Evolutionary conservation across 805 yeast species (phyloP).

Genomic region (Naumovozyma castellii): DNA sequence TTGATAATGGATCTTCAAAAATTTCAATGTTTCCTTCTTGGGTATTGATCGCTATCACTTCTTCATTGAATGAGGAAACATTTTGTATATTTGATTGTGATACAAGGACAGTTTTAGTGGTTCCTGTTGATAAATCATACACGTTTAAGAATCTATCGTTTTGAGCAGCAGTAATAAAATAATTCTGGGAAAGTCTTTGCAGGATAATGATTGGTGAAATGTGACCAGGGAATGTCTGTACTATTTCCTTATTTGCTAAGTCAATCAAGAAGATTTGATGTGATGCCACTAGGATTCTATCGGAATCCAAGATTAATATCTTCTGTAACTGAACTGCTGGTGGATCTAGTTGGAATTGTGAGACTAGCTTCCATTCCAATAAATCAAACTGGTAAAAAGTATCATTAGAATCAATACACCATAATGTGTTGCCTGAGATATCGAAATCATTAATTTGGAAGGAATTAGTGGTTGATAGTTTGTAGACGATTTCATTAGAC

Average conservation of each 20-base stretch:
- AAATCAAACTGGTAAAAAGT: conserved; percentile 55
- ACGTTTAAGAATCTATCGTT: conserved; percentile 78
- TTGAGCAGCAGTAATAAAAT: conserved; percentile 60
- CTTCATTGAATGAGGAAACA: conserved; percentile 32
- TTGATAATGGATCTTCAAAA: conserved; percentile 47
- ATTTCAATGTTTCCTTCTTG: conserved; percentile 70
- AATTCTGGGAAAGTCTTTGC: conserved; percentile 30
- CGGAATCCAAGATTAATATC: conserved; percentile 15
- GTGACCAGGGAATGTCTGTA: conserved; percentile 64
- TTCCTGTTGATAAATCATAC: conserved; percentile 34
- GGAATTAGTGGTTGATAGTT: conserved; percentile 39
- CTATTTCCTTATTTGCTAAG: conserved; percentile 30
- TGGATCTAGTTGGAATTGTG: conserved; percentile 34
- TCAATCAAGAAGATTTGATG: conserved; percentile 54
- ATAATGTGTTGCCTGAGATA: conserved; percentile 33
- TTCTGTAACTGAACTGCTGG: conserved; percentile 26
- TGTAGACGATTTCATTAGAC: conserved; percentile 46
- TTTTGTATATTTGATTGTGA: conserved; percentile 52
- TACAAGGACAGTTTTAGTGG: conserved; percentile 50
- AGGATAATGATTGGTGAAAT: conserved; percentile 52
- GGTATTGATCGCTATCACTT: conserved; percentile 40
- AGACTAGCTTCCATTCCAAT: conserved; percentile 33
- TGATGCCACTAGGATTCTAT: conserved; percentile 48
- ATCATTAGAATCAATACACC: conserved; percentile 55
- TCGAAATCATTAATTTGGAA: conserved; percentile 43